Evolutionary conservation across 495 filamentous ascomycete species (phyloP).

Genomic region (Podospora appendiculata): DNA sequence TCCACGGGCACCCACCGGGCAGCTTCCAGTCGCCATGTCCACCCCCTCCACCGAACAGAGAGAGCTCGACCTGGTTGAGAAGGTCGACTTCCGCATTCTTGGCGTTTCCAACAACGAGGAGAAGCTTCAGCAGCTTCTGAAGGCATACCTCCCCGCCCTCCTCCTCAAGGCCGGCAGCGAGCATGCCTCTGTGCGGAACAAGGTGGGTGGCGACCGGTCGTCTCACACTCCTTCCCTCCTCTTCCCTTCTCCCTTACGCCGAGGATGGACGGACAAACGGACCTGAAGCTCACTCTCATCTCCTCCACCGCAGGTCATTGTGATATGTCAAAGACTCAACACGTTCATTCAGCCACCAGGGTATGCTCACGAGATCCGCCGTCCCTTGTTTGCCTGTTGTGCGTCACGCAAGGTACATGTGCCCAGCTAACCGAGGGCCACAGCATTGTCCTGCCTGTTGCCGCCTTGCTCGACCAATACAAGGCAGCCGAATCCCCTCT

Average conservation of each 20-base stretch:
- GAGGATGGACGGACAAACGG: neutral
- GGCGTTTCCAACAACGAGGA: constrained; percentile 67
- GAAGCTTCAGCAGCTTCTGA: constrained; percentile 69
- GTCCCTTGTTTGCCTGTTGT: no score
- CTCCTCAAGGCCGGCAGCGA: constrained; percentile 80
- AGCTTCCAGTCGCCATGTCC: constrained; percentile 10
- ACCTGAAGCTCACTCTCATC: neutral
- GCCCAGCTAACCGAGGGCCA: neutral
- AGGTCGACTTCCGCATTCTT: constrained; percentile 87
- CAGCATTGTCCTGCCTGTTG: constrained; percentile 75
- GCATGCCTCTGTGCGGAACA: constrained; percentile 72
- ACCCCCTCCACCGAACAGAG: constrained; percentile 47
- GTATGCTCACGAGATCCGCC: constrained; percentile 16
- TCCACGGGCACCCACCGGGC: neutral
- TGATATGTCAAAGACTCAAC: constrained; percentile 58
- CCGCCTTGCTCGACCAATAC: constrained; percentile 78
- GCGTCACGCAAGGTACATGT: neutral
- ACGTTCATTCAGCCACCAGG: constrained; percentile 35
- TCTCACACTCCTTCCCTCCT: neutral
- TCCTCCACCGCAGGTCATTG: constrained; percentile 43
- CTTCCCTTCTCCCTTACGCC: neutral
- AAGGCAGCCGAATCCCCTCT: constrained; percentile 65
- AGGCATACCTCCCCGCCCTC: constrained; percentile 71
- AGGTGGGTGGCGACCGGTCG: constrained; percentile 43
- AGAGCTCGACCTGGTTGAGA: constrained; percentile 80